A percentile compares a stretch with the other conserved stretches of the same genome.
These are phyloP conservation scores for Ascochyta rabiei DNA, from an alignment of 2,329 filamentous ascomycete species.

Conservation along the genomic window DNA sequence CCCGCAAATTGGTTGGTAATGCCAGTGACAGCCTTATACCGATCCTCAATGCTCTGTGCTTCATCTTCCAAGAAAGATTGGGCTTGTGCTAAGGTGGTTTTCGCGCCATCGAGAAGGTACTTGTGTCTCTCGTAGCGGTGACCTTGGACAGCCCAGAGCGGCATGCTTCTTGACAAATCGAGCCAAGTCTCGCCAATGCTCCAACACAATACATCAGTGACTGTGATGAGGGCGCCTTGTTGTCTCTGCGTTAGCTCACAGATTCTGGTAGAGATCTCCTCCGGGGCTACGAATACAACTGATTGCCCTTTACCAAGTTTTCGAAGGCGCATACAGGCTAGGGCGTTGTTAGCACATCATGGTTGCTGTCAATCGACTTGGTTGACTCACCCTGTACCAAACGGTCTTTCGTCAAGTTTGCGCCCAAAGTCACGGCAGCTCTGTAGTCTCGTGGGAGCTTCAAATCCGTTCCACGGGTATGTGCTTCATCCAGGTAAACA, in stretches of 20 bases:
- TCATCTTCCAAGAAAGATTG: slow-evolving; percentile 62
- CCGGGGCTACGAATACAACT: slow-evolving; percentile 64
- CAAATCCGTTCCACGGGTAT: slow-evolving; percentile 73
- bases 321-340: slow-evolving; percentile 59
- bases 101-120: slow-evolving; percentile 38
- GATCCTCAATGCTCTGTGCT: slow-evolving; percentile 56
- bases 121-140: slow-evolving; percentile 55
- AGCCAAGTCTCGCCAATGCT: slow-evolving; percentile 62
- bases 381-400: slow-evolving; percentile 63
- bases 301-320: slow-evolving; percentile 71
- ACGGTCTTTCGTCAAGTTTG: slow-evolving; percentile 69
- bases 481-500: slow-evolving; percentile 72
- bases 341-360: slow-evolving; percentile 12
- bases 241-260: slow-evolving; percentile 22
- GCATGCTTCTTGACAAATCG: slow-evolving; percentile 57
- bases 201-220: slow-evolving; percentile 66
- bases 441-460: slow-evolving; percentile 63
- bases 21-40: slow-evolving; percentile 55
- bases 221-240: slow-evolving; percentile 44
- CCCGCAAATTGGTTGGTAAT: slow-evolving; percentile 1
- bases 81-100: slow-evolving; percentile 39
- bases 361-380: background rate
- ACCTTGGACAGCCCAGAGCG: slow-evolving; percentile 68
- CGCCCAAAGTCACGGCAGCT: slow-evolving; percentile 71
- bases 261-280: slow-evolving; percentile 66